phyloP scores from a whole-genome alignment of 306 rosid species.

The Coriaria nepalensis region DNA sequence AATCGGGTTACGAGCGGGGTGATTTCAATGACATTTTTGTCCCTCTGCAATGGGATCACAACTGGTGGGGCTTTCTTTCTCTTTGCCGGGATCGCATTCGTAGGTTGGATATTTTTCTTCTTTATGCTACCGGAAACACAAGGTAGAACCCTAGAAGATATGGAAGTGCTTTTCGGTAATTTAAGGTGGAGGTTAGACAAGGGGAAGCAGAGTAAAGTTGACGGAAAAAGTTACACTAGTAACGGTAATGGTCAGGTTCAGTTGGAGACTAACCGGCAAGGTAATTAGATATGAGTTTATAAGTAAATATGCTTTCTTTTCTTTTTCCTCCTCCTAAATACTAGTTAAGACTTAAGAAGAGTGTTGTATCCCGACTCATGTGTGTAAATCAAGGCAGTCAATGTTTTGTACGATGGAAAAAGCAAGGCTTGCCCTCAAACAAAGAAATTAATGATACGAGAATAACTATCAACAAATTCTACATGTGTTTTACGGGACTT shows the following conservation, averaged over 20 bases:
- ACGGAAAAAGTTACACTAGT: neutral
- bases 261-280: conserved; percentile 14
- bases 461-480: too few species aligned
- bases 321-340: too few species aligned
- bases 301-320: too few species aligned
- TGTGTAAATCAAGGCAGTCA: too few species aligned
- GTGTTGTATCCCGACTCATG: too few species aligned
- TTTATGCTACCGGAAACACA: conserved; percentile 42
- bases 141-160: conserved; percentile 49
- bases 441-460: too few species aligned
- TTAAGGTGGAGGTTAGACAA: neutral
- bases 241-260: conserved; percentile 19
- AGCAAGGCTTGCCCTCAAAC: too few species aligned
- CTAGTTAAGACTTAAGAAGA: too few species aligned
- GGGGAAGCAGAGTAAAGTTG: neutral
- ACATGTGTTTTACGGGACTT: too few species aligned
- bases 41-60: conserved; percentile 27
- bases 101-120: conserved; percentile 39
- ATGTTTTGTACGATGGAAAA: too few species aligned
- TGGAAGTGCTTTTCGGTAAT: conserved; percentile 48
- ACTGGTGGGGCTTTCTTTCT: conserved; percentile 56
- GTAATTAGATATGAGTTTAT: neutral
- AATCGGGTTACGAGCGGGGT: conserved; percentile 45
- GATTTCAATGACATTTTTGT: conserved; percentile 41
- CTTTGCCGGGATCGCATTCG: conserved; percentile 13